Percentiles rank a stretch among this genome's conserved stretches.
These are phyloP conservation scores for Eucalyptus tenuipes DNA, from an alignment of 345 rosid species.

Conservation along the genomic window DNA sequence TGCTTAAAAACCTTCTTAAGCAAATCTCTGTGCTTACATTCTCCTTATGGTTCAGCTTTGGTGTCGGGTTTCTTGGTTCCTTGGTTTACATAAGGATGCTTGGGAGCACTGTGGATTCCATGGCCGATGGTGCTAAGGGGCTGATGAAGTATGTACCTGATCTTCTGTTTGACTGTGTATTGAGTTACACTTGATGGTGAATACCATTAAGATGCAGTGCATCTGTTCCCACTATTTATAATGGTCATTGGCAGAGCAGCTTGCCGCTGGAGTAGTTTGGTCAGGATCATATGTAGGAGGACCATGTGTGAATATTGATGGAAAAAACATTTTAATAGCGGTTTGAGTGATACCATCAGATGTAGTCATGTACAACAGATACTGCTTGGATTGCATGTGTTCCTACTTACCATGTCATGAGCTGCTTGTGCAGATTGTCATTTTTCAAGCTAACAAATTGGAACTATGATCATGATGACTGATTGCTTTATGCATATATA, in stretches of 20 bases:
- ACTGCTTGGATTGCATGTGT: not conserved
- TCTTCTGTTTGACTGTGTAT: not conserved
- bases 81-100: constrained; percentile 75
- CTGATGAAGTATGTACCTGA: constrained; percentile 47
- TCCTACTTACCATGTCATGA: not conserved
- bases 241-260: not conserved
- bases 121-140: constrained; percentile 84
- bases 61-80: constrained; percentile 76
- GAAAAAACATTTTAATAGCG: not conserved
- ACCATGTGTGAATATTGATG: not conserved
- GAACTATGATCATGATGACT: not conserved
- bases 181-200: not conserved
- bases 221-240: not conserved
- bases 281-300: not conserved
- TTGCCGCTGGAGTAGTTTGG: not conserved
- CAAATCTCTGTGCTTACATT: not conserved
- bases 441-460: not conserved
- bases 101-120: constrained; percentile 75
- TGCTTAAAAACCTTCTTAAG: not conserved
- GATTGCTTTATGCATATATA: not conserved
- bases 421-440: not conserved
- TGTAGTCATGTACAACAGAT: not conserved
- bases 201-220: not conserved
- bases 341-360: not conserved
- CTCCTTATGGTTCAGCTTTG: constrained; percentile 38